These are phyloP conservation scores for Cephaloascus fragrans DNA, from an alignment of 805 yeast species.

Conservation along the genomic window DNA sequence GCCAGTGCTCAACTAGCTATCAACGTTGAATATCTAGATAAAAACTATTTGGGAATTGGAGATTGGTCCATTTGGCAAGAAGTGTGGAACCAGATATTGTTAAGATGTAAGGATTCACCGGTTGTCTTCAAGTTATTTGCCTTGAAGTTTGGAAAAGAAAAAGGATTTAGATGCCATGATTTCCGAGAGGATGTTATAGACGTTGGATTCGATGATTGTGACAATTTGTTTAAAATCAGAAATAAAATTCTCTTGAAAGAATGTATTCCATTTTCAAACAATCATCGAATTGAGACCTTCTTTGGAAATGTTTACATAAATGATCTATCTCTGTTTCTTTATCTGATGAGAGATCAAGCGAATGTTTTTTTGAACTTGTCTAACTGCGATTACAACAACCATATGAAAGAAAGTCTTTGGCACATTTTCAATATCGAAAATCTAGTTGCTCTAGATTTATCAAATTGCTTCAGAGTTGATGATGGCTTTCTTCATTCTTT, in stretches of 20 bases:
- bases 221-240: constrained; percentile 17
- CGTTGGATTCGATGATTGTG: constrained; percentile 10
- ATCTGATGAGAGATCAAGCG: not conserved
- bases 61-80: constrained; percentile 17
- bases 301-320: not conserved
- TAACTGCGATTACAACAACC: not conserved
- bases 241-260: constrained; percentile 1
- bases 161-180: constrained; percentile 17
- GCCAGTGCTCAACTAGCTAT: constrained; percentile 16
- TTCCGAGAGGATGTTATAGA: not conserved
- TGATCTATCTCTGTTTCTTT: not conserved
- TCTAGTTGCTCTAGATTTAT: constrained; percentile 14
- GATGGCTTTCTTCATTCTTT: constrained; percentile 16
- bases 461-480: constrained; percentile 16
- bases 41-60: constrained; percentile 11
- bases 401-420: not conserved
- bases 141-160: constrained; percentile 7
- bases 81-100: constrained; percentile 22
- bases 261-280: not conserved
- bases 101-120: constrained; percentile 18
- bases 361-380: not conserved
- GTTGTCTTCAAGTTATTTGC: constrained; percentile 18
- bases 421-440: not conserved
- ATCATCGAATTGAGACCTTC: not conserved
- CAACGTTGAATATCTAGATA: constrained; percentile 13